Conservation (phyloP, 169 alveolate genomes). For the Babesia ovata region DNA sequence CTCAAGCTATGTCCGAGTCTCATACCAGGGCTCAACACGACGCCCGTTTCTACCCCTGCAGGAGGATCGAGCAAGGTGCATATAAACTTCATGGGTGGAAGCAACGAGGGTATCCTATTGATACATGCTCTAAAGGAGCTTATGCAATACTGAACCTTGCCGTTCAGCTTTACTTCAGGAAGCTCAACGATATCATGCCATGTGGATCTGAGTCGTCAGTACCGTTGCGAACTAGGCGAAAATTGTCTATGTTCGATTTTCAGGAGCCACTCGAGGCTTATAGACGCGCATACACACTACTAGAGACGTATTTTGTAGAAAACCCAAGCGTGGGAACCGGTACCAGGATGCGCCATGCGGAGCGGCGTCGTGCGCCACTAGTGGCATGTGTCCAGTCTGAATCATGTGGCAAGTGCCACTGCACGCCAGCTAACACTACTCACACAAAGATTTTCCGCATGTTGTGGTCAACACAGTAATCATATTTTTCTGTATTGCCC, state of each 20-base stretch:
- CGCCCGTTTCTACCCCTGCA: conserved; percentile 10
- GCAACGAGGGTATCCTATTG: conserved; percentile 45
- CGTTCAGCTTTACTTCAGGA: too few relatives aligned
- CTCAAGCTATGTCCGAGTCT: conserved; percentile 56
- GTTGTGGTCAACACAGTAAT: conserved; percentile 10
- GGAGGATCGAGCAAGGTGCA: conserved; percentile 30
- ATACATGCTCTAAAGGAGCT: conserved; percentile 55
- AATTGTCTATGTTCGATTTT: too few relatives aligned
- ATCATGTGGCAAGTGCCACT: conserved; percentile 37
- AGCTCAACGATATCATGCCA: too few relatives aligned
- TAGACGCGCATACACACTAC: too few relatives aligned
- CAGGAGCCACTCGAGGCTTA: too few relatives aligned
- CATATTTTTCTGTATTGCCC: conserved; percentile 4
- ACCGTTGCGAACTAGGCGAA: too few relatives aligned
- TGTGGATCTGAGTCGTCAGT: too few relatives aligned
- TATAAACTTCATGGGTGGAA: conserved; percentile 47
- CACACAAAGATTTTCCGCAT: conserved; percentile 9
- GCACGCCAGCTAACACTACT: neutral
- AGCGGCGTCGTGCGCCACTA: neutral
- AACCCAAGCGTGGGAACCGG: neutral
- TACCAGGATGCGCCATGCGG: neutral
- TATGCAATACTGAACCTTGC: conserved; percentile 4
- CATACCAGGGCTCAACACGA: conserved; percentile 40
- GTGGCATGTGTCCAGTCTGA: conserved; percentile 23
- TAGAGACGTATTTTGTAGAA: neutral